Evolutionary conservation across 23 red algal genomes (phyloP).

Genomic region (Gracilaria domingensis): DNA sequence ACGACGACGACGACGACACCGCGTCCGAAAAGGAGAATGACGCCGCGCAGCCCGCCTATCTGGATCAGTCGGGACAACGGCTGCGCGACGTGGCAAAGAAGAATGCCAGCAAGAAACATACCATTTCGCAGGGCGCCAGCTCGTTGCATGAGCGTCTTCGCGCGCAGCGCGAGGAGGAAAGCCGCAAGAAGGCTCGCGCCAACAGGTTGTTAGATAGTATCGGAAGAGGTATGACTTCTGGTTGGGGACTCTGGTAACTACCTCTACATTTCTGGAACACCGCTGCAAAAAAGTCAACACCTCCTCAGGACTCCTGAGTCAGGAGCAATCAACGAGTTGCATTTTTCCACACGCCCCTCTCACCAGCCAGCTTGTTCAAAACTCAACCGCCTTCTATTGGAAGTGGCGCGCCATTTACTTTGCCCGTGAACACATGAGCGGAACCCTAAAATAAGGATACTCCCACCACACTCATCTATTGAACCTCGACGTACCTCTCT

Average conservation of each 20-base stretch:
- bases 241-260: conserved; percentile 73
- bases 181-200: conserved; percentile 60
- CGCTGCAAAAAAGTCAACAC: no score
- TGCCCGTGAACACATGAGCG: no score
- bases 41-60: conserved; percentile 32
- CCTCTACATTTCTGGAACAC: background rate
- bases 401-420: no score
- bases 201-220: conserved; percentile 77
- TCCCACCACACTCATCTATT: no score
- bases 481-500: no score
- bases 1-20: conserved; percentile 21
- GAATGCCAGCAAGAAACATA: conserved; percentile 77
- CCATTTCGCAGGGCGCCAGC: conserved; percentile 66
- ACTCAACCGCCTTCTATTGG: no score
- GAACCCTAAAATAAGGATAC: no score
- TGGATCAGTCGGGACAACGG: conserved; percentile 54
- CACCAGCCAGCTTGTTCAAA: no score
- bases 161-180: conserved; percentile 81
- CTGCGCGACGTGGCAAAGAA: conserved; percentile 65
- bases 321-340: no score
- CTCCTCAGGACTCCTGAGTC: no score
- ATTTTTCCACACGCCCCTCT: no score
- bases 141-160: conserved; percentile 71
- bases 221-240: conserved; percentile 71
- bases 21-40: conserved; percentile 68